Conservation (phyloP, 2,329 filamentous ascomycete species). For the Fusarium sp. region DNA sequence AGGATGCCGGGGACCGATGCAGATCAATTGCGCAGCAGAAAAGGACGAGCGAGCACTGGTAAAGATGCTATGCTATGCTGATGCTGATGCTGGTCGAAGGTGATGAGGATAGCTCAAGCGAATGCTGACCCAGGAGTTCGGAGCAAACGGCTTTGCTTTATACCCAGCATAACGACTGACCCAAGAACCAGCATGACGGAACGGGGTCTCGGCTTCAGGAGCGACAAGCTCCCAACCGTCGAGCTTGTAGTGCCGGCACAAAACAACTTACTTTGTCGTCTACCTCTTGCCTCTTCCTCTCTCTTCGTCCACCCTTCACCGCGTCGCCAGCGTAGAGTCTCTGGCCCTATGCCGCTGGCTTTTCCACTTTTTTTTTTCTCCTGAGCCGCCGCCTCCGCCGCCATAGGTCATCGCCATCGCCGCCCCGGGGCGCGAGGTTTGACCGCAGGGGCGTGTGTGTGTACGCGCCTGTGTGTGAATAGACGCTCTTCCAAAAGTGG, state of each 20-base stretch:
- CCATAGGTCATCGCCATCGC: slow-evolving; percentile 28
- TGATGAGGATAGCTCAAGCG: slow-evolving; percentile 16
- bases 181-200: slow-evolving; percentile 34
- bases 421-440: slow-evolving; percentile 19
- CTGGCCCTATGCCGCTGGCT: slow-evolving; percentile 14
- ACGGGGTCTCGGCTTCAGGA: slow-evolving; percentile 33
- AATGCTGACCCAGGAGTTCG: slow-evolving; percentile 36
- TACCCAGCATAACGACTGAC: slow-evolving; percentile 36
- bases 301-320: slow-evolving; percentile 27
- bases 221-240: slow-evolving; percentile 38
- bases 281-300: background rate
- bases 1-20: slow-evolving; percentile 7
- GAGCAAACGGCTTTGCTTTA: slow-evolving; percentile 45
- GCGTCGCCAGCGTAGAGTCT: slow-evolving; percentile 21
- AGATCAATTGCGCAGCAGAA: slow-evolving; percentile 12
- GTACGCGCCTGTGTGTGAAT: slow-evolving; percentile 12
- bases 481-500: slow-evolving; percentile 5
- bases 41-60: background rate
- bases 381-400: slow-evolving; percentile 14
- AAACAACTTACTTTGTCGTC: slow-evolving; percentile 20
- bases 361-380: slow-evolving; percentile 23
- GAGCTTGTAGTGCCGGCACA: slow-evolving; percentile 33
- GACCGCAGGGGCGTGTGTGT: slow-evolving; percentile 19
- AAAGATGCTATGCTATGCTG: slow-evolving; percentile 10
- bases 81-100: slow-evolving; percentile 9